Conservation (phyloP, 495 filamentous ascomycete species). For the Penicillium canescens region DNA sequence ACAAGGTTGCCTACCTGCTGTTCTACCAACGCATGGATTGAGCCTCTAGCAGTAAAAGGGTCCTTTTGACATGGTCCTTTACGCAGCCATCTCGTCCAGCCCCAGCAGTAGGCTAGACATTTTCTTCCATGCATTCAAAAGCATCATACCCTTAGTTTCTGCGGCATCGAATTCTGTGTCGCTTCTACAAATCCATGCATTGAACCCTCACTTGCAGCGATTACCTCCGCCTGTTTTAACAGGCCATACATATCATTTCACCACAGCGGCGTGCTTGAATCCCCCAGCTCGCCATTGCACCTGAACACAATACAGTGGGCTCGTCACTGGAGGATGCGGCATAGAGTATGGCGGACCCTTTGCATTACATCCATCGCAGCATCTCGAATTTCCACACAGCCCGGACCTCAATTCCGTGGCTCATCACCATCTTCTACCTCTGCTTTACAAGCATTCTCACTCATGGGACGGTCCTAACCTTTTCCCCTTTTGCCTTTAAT, state of each 20-base stretch:
- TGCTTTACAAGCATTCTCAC: neutral
- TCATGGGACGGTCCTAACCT: neutral
- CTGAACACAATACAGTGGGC: neutral
- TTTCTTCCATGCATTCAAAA: slow-evolving; percentile 5
- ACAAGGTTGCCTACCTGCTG: slow-evolving; percentile 93
- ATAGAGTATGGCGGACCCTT: slow-evolving; percentile 9
- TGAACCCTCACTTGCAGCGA: slow-evolving; percentile 2
- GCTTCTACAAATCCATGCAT: slow-evolving; percentile 7
- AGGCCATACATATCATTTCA: slow-evolving; percentile 20
- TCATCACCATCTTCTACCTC: slow-evolving; percentile 5
- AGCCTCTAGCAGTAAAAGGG: slow-evolving; percentile 1
- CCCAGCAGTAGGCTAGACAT: slow-evolving; percentile 3
- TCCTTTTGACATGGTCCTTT: neutral
- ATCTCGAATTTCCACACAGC: too few species aligned
- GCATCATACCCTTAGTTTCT: slow-evolving; percentile 16
- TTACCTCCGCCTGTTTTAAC: slow-evolving; percentile 6
- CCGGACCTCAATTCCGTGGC: neutral
- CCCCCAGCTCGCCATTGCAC: slow-evolving; percentile 6
- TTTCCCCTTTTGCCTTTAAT: neutral
- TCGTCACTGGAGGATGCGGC: neutral
- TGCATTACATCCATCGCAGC: neutral
- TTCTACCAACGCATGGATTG: slow-evolving; percentile 81
- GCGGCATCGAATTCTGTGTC: slow-evolving; percentile 3
- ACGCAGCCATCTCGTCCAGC: neutral
- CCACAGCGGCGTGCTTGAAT: slow-evolving; percentile 2